Evolutionary conservation across 1,284 basidiomycete species (phyloP), one percentile per base, ranked within the genome.

Genomic region (Retiboletus flavoniger): DNA sequence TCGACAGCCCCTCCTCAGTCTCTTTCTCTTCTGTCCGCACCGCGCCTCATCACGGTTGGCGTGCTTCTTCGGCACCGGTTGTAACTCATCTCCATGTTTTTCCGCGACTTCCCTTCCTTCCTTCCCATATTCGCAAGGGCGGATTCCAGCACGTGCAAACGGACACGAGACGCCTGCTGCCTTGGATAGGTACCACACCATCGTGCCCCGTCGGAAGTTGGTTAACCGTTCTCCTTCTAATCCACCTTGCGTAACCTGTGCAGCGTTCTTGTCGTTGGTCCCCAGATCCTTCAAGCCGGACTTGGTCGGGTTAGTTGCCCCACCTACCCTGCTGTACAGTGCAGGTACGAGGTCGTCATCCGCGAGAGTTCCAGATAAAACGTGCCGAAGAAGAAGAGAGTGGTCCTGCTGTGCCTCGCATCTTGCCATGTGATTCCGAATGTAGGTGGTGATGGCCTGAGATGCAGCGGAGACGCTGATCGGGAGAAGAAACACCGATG

Each of bases 391-490:
- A 40, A 90, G 78, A 7, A 90, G 79, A 3, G 88, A 87, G 42
- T 84, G 80, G 66, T 89, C 87, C 60, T 86, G 79, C 57, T 89
- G 81, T 5, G 67, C 69, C 47, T 89, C 84, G 60, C 87, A 89
- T 47, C 88, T 85, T 43, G 80, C 70, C 58, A 84, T 77, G 64
- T 90, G 88, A 55, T 78, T 78, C 50, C 88, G 83, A 60, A 90
- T 84, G 68, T 87, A 90, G 17, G 85, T 87, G 4, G 87, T 88
- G 65, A 90, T 88, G 16, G 88, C 85, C 68, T 90, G 87, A 40
- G 83, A 82, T 13, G 88, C 87, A 49, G 87, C 87, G 46, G 86
- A 88, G 49, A 80, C 76, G 67, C 87, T 90, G 58, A 48, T 53
- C 40, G 55, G 26, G 40, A 43, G 21, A 49, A 49, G 32, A 19